Evolutionary conservation across 192 early-diverging fungal genomes (phyloP).

Genomic region (Coemansia sp.): DNA sequence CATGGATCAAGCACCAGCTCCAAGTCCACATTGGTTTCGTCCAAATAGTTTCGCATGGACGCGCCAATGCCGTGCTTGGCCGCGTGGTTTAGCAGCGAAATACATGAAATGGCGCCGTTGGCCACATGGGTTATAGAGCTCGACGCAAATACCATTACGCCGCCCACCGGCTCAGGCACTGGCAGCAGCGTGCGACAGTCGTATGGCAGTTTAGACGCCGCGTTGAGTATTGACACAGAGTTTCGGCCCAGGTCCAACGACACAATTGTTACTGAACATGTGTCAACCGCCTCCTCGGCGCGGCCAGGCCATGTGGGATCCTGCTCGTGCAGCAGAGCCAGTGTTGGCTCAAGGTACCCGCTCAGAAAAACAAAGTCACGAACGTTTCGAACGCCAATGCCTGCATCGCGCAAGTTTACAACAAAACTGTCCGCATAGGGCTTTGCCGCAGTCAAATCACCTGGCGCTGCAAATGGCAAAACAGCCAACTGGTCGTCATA

Average conservation of each 20-base stretch:
- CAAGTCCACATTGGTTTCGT: constrained; percentile 52
- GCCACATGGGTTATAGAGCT: constrained; percentile 83
- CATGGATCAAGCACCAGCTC: constrained; percentile 66
- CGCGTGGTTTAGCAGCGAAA: constrained; percentile 63
- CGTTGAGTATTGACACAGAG: constrained; percentile 78
- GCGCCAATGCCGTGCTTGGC: constrained; percentile 71
- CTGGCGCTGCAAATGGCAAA: constrained; percentile 78
- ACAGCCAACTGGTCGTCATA: constrained; percentile 88
- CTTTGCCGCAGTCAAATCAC: constrained; percentile 45
- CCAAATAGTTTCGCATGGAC: constrained; percentile 51
- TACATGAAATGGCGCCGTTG: constrained; percentile 63
- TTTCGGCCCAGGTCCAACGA: constrained; percentile 79
- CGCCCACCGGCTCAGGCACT: constrained; percentile 81
- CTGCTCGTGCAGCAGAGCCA: constrained; percentile 89
- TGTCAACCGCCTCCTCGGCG: constrained; percentile 56
- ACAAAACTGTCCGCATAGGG: constrained; percentile 73
- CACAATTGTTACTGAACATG: constrained; percentile 71
- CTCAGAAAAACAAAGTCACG: constrained; percentile 88
- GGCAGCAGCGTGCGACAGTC: constrained; percentile 70
- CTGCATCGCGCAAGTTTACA: constrained; percentile 59
- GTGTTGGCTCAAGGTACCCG: constrained; percentile 89
- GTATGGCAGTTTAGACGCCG: constrained; percentile 74
- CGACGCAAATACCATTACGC: constrained; percentile 73
- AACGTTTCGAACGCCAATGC: constrained; percentile 67
- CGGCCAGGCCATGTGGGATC: constrained; percentile 85